A percentile compares a stretch with the other conserved stretches of the same genome.
These are phyloP conservation scores for Barnettozyma wickerhamii DNA, from an alignment of 805 yeast genomes.

Conservation along the genomic window DNA sequence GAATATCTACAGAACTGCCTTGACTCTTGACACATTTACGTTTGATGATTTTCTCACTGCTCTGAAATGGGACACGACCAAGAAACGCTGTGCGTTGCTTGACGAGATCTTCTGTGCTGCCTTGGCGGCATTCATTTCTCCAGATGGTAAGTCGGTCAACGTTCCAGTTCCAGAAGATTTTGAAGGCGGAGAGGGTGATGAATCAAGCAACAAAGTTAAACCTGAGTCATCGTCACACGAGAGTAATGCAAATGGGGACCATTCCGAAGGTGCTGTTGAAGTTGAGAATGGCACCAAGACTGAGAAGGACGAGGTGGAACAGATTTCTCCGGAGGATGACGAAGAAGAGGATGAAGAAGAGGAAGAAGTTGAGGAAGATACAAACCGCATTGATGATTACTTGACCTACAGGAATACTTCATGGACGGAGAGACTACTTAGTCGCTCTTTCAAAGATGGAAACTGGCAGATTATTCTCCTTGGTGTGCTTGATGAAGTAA, in stretches of 20 bases:
- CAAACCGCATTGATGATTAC: constrained; percentile 30
- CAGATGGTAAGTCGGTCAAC: constrained; percentile 34
- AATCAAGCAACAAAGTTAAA: constrained; percentile 3
- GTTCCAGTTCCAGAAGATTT: constrained; percentile 26
- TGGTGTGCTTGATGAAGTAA: constrained; percentile 63
- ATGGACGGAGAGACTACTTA: constrained; percentile 78
- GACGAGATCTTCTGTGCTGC: constrained; percentile 68
- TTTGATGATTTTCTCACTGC: constrained; percentile 71
- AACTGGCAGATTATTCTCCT: constrained; percentile 77
- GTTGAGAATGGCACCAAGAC: constrained; percentile 16
- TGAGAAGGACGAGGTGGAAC: constrained; percentile 18
- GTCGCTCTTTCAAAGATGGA: constrained; percentile 75
- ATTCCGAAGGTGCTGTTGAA: constrained; percentile 14
- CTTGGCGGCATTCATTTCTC: constrained; percentile 48
- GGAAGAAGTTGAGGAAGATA: constrained; percentile 14
- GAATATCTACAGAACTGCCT: constrained; percentile 61
- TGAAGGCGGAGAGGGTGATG: constrained; percentile 19
- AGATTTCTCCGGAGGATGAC: constrained; percentile 26
- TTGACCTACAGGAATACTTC: constrained; percentile 53
- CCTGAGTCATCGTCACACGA: neutral
- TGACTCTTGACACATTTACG: constrained; percentile 66
- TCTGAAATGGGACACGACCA: constrained; percentile 40
- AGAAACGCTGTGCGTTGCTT: constrained; percentile 46
- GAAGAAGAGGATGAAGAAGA: constrained; percentile 14
- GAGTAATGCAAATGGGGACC: constrained; percentile 18